A percentile compares a stretch with the other conserved stretches of the same genome.
Evolutionary conservation across 768 basidiomycete species (phyloP).

Genomic region (Psilocybe sp.): DNA sequence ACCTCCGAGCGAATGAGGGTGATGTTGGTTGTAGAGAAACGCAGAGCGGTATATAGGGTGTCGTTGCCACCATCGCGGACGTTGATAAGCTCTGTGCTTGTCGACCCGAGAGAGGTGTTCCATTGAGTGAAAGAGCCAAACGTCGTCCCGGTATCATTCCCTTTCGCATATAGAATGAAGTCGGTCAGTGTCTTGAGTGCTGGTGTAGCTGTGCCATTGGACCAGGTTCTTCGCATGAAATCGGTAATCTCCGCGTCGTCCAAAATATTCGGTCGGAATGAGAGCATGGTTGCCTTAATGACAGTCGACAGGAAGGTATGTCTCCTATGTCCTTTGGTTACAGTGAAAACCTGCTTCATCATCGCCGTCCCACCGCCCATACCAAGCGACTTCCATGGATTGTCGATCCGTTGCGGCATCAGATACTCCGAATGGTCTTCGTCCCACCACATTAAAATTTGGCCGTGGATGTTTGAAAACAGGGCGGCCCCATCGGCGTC

Average conservation of each 20-base stretch:
- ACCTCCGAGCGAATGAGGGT: constrained; percentile 12
- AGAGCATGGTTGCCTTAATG: constrained; percentile 13
- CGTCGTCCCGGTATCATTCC: constrained; percentile 7
- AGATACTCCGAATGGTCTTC: constrained; percentile 7
- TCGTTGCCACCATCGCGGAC: neutral
- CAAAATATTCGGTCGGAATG: neutral
- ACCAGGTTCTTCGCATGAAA: constrained; percentile 11
- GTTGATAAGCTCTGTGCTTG: constrained; percentile 9
- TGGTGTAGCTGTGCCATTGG: neutral
- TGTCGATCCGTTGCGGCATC: constrained; percentile 10
- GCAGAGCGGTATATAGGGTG: neutral
- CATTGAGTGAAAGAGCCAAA: constrained; percentile 8
- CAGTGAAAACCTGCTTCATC: constrained; percentile 21
- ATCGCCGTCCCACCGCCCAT: constrained; percentile 13
- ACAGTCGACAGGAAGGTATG: constrained; percentile 19
- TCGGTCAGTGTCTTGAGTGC: constrained; percentile 4
- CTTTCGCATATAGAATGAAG: constrained; percentile 4
- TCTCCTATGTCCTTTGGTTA: constrained; percentile 13
- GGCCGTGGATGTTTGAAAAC: too few relatives aligned
- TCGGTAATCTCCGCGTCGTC: constrained; percentile 9
- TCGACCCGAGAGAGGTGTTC: neutral
- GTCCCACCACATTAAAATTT: constrained; percentile 13
- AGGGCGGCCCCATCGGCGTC: too few relatives aligned
- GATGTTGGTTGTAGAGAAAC: constrained; percentile 4
- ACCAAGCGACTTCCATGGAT: constrained; percentile 12